Base-by-base conservation (phyloP, 768 basidiomycete genomes). In the Lyophyllum shimeji region DNA sequence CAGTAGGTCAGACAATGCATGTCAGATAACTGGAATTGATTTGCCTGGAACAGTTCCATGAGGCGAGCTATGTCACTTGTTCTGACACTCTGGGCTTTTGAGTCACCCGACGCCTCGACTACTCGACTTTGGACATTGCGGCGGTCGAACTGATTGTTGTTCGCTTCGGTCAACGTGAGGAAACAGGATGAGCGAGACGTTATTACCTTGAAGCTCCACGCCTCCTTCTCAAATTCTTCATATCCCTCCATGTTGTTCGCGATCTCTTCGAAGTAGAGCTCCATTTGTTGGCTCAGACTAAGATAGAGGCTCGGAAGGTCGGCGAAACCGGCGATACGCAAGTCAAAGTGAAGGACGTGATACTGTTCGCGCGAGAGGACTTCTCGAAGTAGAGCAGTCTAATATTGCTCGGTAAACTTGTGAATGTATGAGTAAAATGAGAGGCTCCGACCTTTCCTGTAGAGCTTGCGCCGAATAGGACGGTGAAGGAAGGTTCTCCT, bases 41-140 rank as follows among this genome's bases (percentile, higher is more conserved):
- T 53, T 57, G 82, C 88, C 73, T 92, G 91, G 64, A 93, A 91
- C 2, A 93, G 71, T 62, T 93, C 92, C 89, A 94, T 90, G 15
- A 93, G 74, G 18, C 90, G 78, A 7, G 91, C 89, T 39, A 93
- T 75, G 62, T 94, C 92, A 61, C 89, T 87, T 2, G 90, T 89
- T 68, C 81, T 84, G 54, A 93, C 79, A 52, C 68, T 68, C 3
- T 72, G 74, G 42, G 76, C 74, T 47, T 77, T 79, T 0, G 76
- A 69, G 24, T 74, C 76, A 27, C 63, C 74, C 17, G 73, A 69
- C 17, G 72, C 69, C 23, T 86, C 83, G 1, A 74, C 65, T 17
- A 84, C 65, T 34, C 88, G 78, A 46, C 82, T 82, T 67, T 90
- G 86, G 17, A 93, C 83, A 46, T 77, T 84, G 13, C 87, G 67